Conservation (phyloP, 345 rosid species). For the Zanthoxylum bungeanum region DNA sequence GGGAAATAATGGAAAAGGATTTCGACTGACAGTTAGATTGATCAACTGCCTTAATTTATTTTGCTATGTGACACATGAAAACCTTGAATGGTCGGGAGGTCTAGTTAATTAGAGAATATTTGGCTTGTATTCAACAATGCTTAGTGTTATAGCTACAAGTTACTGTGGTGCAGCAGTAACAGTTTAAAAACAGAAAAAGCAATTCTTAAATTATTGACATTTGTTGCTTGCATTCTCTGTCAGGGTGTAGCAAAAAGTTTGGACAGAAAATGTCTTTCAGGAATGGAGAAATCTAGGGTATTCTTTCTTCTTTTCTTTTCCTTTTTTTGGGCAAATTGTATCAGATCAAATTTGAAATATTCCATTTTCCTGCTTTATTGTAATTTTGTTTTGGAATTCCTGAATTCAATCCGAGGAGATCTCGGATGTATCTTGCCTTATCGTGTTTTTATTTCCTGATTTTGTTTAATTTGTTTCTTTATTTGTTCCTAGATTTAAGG, state of each 20-base stretch:
- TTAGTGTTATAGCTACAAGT: not conserved
- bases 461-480: no score
- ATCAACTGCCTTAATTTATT: not conserved
- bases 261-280: slow-evolving; percentile 40
- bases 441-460: no score
- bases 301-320: slow-evolving; percentile 17
- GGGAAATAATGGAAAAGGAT: not conserved
- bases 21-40: not conserved
- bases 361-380: slow-evolving; percentile 2
- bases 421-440: no score
- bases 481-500: no score
- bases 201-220: slow-evolving; percentile 1
- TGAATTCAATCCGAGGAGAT: no score
- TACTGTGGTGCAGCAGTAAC: not conserved
- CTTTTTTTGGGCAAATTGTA: not conserved
- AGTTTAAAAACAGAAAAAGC: not conserved
- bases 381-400: no score
- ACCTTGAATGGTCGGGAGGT: not conserved
- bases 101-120: not conserved
- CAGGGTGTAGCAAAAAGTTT: slow-evolving; percentile 64
- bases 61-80: not conserved
- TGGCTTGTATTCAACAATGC: not conserved
- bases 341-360: slow-evolving; percentile 6
- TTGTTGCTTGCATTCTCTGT: slow-evolving; percentile 5
- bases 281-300: slow-evolving; percentile 45